Evolutionary conservation across 129 eudicot species (phyloP).

Genomic region (Artemisia argyi): DNA sequence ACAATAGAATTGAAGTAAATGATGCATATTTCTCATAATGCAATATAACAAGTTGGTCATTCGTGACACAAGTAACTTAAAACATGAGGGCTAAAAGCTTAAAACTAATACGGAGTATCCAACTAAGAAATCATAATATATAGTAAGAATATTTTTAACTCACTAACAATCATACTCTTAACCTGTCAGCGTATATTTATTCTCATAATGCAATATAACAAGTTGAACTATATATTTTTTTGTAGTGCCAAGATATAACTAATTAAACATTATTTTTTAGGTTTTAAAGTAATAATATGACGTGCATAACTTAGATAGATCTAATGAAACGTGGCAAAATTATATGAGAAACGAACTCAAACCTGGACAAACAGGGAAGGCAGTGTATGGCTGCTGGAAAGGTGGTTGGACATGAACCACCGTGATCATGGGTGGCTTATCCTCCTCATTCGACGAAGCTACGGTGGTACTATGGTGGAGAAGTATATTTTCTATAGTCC

Average conservation of each 20-base stretch:
- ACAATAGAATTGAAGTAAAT: neutral
- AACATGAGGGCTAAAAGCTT: no score
- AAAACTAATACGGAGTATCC: neutral
- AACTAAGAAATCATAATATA: neutral
- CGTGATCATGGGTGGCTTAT: constrained; percentile 17
- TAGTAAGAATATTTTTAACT: no score
- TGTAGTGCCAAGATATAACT: no score
- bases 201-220: no score
- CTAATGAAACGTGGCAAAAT: neutral
- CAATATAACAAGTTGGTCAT: neutral
- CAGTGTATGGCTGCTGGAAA: constrained; percentile 29
- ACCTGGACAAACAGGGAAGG: constrained; percentile 36
- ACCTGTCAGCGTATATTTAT: neutral
- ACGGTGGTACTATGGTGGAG: neutral
- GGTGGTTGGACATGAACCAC: constrained; percentile 37
- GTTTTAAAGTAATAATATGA: neutral
- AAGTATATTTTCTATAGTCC: constrained; percentile 28
- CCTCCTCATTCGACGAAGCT: constrained; percentile 15
- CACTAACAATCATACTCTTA: no score
- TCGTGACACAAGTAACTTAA: neutral
- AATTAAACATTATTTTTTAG: neutral
- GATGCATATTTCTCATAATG: neutral
- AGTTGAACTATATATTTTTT: no score
- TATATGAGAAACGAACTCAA: neutral
- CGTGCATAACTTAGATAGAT: no score